Conservation (phyloP, 108 stramenopile species). For the Nannochloropsis oceanica region DNA sequence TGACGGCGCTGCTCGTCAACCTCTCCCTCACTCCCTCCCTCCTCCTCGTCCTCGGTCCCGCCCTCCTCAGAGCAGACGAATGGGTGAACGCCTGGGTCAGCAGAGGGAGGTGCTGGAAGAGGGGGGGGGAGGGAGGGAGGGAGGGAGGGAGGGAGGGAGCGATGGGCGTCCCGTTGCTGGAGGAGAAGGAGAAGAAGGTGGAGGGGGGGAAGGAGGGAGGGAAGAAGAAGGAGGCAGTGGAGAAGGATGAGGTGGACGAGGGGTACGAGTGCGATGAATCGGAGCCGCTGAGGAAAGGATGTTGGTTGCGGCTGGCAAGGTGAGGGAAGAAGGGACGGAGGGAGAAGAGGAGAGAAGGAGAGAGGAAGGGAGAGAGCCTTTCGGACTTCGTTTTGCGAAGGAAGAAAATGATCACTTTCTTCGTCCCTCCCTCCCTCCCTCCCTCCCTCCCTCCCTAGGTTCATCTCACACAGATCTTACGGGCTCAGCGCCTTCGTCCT, state of each 20-base stretch:
- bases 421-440: not conserved
- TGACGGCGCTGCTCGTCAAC: not conserved
- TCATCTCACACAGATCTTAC: not conserved
- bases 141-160: not conserved
- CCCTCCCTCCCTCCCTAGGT: not conserved
- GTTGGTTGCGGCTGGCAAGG: not conserved
- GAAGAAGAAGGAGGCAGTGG: not conserved
- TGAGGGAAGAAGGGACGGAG: not conserved
- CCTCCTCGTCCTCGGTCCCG: not conserved
- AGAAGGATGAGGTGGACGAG: not conserved
- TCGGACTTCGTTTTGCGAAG: too few relatives aligned
- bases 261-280: not conserved
- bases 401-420: too few relatives aligned
- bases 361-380: too few relatives aligned
- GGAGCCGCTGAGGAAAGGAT: not conserved
- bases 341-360: not conserved
- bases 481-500: not conserved
- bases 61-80: not conserved
- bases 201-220: not conserved
- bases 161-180: not conserved
- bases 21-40: not conserved
- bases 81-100: too few relatives aligned
- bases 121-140: not conserved
- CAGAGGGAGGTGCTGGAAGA: not conserved
- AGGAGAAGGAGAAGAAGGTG: not conserved